phyloP scores from a whole-genome alignment of 225 moss, liverwort and hornwort species.

The Neckera pumila region DNA sequence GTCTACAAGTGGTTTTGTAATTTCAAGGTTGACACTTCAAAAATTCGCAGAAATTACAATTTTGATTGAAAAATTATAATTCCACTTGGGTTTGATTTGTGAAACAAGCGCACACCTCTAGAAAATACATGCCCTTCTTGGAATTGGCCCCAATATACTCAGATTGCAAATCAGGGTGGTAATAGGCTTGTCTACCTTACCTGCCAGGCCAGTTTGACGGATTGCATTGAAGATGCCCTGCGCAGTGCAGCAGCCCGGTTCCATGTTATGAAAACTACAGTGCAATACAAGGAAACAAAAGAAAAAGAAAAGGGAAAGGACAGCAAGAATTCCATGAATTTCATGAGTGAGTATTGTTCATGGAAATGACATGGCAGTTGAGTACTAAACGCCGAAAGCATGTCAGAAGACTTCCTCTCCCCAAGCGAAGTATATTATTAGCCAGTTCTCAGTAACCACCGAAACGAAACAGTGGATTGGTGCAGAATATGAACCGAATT shows the following conservation, averaged over 20 bases:
- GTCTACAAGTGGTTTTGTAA: too few species aligned
- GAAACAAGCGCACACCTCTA: too few species aligned
- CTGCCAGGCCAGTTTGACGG: not conserved
- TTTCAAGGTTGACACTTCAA: too few species aligned
- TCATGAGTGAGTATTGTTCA: not conserved
- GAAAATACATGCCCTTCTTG: too few species aligned
- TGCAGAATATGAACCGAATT: not conserved
- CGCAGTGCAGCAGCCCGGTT: not conserved
- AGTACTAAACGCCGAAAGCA: conserved; percentile 4
- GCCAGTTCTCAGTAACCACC: not conserved
- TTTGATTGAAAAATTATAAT: too few species aligned
- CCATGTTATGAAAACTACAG: not conserved
- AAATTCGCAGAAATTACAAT: too few species aligned
- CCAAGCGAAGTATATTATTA: not conserved
- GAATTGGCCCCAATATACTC: too few species aligned
- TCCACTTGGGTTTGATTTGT: too few species aligned
- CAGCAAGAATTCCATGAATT: not conserved
- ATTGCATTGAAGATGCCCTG: not conserved
- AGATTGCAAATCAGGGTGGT: too few species aligned
- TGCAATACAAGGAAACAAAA: too few species aligned
- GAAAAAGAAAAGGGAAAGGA: not conserved
- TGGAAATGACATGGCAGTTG: not conserved
- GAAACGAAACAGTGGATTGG: not conserved
- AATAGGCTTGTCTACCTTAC: too few species aligned
- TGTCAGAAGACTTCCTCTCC: not conserved